Conservation (phyloP, 2,329 filamentous ascomycete genomes). For the Fusarium foetens region DNA sequence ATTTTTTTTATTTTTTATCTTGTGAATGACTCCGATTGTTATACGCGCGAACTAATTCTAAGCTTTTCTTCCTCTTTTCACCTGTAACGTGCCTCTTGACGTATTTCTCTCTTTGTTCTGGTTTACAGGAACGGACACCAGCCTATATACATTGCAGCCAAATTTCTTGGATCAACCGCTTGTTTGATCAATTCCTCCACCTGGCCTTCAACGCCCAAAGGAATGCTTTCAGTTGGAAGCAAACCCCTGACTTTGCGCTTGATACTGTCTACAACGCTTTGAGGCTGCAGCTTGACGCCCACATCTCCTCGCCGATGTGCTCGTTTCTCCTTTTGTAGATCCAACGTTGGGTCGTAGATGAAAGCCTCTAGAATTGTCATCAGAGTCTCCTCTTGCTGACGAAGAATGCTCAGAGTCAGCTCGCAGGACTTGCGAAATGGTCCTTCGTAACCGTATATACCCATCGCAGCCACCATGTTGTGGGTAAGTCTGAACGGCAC, state of each 20-base stretch:
- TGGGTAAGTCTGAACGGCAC: constrained; percentile 97
- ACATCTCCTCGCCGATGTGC: constrained; percentile 51
- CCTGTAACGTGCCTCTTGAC: neutral
- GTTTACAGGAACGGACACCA: constrained; percentile 73
- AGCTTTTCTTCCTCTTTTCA: neutral
- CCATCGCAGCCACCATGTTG: constrained; percentile 99
- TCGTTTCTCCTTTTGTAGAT: constrained; percentile 79
- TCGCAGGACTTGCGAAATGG: constrained; percentile 93
- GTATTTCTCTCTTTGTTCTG: neutral
- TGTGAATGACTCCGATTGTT: neutral
- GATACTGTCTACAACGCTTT: constrained; percentile 89
- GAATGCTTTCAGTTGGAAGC: constrained; percentile 87
- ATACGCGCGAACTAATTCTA: neutral
- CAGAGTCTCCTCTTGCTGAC: constrained; percentile 93
- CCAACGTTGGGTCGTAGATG: constrained; percentile 94
- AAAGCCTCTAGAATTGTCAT: constrained; percentile 99
- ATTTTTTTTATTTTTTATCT: neutral
- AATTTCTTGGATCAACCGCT: constrained; percentile 80
- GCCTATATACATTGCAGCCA: constrained; percentile 96
- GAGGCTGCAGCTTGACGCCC: constrained; percentile 63
- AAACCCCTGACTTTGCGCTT: constrained; percentile 86
- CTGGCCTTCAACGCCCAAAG: constrained; percentile 93
- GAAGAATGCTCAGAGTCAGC: constrained; percentile 82
- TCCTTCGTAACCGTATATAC: constrained; percentile 91
- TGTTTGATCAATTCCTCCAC: constrained; percentile 94